Evolutionary conservation across 805 yeast genomes (phyloP).

Genomic region (Candida glaebosa): DNA sequence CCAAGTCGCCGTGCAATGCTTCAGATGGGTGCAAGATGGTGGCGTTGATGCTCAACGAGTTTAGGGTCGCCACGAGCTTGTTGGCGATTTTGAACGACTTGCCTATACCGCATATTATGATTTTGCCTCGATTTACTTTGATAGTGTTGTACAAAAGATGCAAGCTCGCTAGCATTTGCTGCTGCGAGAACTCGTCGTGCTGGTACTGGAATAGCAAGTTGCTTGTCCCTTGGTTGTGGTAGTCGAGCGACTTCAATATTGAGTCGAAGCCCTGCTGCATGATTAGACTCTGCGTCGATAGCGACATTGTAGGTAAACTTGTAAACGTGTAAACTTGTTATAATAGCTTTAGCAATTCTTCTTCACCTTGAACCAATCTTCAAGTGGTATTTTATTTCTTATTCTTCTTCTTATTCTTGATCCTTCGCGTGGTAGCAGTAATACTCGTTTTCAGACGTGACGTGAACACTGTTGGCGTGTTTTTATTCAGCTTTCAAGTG

Average conservation of each 20-base stretch:
- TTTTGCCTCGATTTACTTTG: slow-evolving; percentile 51
- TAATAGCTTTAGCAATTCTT: no score
- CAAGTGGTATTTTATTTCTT: no score
- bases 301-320: not conserved
- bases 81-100: slow-evolving; percentile 77
- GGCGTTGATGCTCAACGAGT: slow-evolving; percentile 71
- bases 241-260: slow-evolving; percentile 36
- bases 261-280: slow-evolving; percentile 25
- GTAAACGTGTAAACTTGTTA: no score
- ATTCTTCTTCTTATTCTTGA: no score
- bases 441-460: no score
- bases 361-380: no score
- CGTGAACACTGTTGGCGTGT: no score
- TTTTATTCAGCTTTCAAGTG: no score
- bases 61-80: slow-evolving; percentile 78
- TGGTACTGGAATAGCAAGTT: slow-evolving; percentile 45
- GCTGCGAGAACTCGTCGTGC: slow-evolving; percentile 42
- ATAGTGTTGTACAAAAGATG: slow-evolving; percentile 26
- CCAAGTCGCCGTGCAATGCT: slow-evolving; percentile 89
- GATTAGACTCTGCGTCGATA: not conserved
- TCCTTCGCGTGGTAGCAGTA: no score
- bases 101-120: slow-evolving; percentile 80
- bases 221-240: slow-evolving; percentile 47
- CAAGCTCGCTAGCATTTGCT: slow-evolving; percentile 42
- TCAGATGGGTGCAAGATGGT: slow-evolving; percentile 76